Conservation (phyloP, 805 yeast species). For the Cyberlindnera xylosilytica region DNA sequence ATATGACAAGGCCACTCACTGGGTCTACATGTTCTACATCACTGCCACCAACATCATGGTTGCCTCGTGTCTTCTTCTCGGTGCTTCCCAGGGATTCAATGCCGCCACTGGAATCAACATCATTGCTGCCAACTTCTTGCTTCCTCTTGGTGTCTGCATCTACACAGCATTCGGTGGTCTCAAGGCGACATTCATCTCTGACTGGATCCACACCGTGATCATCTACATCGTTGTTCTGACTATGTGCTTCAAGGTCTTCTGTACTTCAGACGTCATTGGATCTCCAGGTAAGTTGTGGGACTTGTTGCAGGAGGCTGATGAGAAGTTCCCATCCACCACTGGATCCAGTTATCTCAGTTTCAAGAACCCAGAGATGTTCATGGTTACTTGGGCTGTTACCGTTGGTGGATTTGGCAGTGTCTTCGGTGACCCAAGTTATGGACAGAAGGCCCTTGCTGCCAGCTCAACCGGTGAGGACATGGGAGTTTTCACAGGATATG, state of each 20-base stretch:
- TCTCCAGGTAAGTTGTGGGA: slow-evolving; percentile 44
- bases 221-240: slow-evolving; percentile 38
- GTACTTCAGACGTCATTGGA: slow-evolving; percentile 38
- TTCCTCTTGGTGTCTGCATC: slow-evolving; percentile 45
- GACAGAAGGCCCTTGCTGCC: slow-evolving; percentile 43
- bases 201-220: slow-evolving; percentile 48
- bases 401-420: slow-evolving; percentile 33
- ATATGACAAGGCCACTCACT: slow-evolving; percentile 36
- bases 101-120: slow-evolving; percentile 42
- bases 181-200: slow-evolving; percentile 49
- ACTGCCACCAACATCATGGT: slow-evolving; percentile 37
- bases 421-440: slow-evolving; percentile 37
- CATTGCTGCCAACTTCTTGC: slow-evolving; percentile 42
- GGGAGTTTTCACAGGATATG: slow-evolving; percentile 34
- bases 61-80: slow-evolving; percentile 37
- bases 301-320: slow-evolving; percentile 34
- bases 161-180: slow-evolving; percentile 51
- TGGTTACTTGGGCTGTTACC: slow-evolving; percentile 30
- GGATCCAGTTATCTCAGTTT: slow-evolving; percentile 34
- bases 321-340: slow-evolving; percentile 28
- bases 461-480: slow-evolving; percentile 25
- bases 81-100: slow-evolving; percentile 42
- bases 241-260: slow-evolving; percentile 33
- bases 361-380: slow-evolving; percentile 29
- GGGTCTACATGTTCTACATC: slow-evolving; percentile 34